phyloP scores from a whole-genome alignment of 2,329 filamentous ascomycete species.

The Alternaria sp. region DNA sequence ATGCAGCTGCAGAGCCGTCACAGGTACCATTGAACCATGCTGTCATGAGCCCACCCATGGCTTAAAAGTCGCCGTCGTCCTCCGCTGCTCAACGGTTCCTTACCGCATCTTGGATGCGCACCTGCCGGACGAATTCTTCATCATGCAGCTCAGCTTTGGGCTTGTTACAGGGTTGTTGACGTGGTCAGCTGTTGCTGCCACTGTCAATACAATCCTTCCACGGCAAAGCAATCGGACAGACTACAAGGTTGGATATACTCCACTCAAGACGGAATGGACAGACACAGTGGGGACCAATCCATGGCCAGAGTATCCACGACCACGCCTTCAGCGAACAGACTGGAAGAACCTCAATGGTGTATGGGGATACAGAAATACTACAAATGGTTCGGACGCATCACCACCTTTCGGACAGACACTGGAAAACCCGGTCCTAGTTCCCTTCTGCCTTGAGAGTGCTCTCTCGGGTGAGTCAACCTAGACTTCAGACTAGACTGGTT shows the following conservation, averaged over 20 bases:
- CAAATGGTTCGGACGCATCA: slow-evolving; percentile 46
- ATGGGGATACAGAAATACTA: slow-evolving; percentile 60
- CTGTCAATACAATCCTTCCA: slow-evolving; percentile 6
- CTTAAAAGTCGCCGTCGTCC: slow-evolving; percentile 27
- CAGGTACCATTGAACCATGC: slow-evolving; percentile 20
- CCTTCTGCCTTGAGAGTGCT: slow-evolving; percentile 62
- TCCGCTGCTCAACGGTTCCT: background rate
- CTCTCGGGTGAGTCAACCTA: slow-evolving; percentile 51
- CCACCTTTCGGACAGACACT: slow-evolving; percentile 56
- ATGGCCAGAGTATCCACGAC: slow-evolving; percentile 65
- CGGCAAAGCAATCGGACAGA: slow-evolving; percentile 39
- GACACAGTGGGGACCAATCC: slow-evolving; percentile 59
- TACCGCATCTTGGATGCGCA: background rate
- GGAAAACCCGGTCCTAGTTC: slow-evolving; percentile 56
- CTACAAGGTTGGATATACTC: slow-evolving; percentile 37
- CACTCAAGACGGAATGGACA: slow-evolving; percentile 57
- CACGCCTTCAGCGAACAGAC: slow-evolving; percentile 59
- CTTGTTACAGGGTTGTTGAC: slow-evolving; percentile 20
- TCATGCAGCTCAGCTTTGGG: slow-evolving; percentile 26
- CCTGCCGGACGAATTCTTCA: background rate
- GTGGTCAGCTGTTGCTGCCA: slow-evolving; percentile 14
- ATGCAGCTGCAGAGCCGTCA: slow-evolving; percentile 24
- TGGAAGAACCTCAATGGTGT: slow-evolving; percentile 66
- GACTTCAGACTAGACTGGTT: slow-evolving; percentile 44
- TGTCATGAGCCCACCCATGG: slow-evolving; percentile 18